Evolutionary conservation across 1,139 yeast genomes (phyloP), one percentile per base, ranked within the genome.

Genomic region (Sugiyamaella japonica): DNA sequence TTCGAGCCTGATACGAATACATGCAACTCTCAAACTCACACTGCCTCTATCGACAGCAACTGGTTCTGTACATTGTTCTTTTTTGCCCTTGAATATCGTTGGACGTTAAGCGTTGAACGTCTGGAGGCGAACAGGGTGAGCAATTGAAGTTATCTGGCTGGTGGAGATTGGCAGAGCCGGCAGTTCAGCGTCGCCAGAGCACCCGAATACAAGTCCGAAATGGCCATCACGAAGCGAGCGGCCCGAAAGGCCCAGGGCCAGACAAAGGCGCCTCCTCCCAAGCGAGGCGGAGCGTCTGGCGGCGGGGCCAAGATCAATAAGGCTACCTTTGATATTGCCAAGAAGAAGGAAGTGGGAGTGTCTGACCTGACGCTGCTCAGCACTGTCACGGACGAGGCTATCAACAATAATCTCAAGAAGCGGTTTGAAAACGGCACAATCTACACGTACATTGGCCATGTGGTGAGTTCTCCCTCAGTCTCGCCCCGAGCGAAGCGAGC

Each of bases 281-380:
- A 79, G 59, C 78, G 84, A 59, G 84, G 82, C 6, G 25, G 25
- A 20, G 25, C 25, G 6, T 3, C 25, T n/a, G 68, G 61, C n/a
- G 72, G 74, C 50, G 32, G 32, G 10, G 73, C 74, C 53, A 49
- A 34, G 15, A 88, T 91, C 65, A 85, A 89, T 68, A 93, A 93
- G 74, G 98, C 98, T 17, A 88, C 90, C 49, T 93, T 90, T 69
- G 99, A 95, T 67, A 74, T 86, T 46, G 78, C 85, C 54, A 90
- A 90, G 73, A 89, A 89, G 79, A 89, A 90, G 71, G 98, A 93
- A 71, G 99, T 93, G 16, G 99, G 99, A 50, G 98, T 95, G 3
- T 86, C 96, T 47, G 99, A 95, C 72, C 78, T 95, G 68, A 95
- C 99, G 0, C 76, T 95, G 58, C 76, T 95, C 59, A 85, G 96